A percentile compares a stretch with the other conserved stretches of the same genome.
These are phyloP conservation scores for Suillus tomentosus DNA, from an alignment of 768 basidiomycete species.

Conservation along the genomic window DNA sequence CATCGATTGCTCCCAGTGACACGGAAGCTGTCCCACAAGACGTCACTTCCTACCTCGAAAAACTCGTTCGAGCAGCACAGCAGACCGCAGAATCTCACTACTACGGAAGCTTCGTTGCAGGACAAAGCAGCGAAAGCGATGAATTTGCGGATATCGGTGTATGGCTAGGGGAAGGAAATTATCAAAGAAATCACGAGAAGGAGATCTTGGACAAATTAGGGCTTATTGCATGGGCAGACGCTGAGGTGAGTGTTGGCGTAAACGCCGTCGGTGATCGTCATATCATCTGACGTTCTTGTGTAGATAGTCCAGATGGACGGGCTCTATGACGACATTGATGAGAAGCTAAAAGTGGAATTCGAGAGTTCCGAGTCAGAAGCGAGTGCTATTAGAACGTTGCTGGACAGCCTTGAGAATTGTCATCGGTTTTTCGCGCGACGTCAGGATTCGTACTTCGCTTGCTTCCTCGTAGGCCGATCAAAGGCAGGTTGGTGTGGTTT, in stretches of 20 bases:
- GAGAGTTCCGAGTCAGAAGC: background rate
- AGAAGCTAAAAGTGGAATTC: background rate
- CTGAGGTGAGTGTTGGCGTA: conserved; percentile 15
- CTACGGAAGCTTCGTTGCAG: conserved; percentile 56
- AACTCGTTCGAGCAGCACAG: conserved; percentile 43
- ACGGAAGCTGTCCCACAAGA: conserved; percentile 12
- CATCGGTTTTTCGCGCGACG: conserved; percentile 20
- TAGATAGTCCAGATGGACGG: background rate
- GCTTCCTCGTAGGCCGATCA: conserved; percentile 40
- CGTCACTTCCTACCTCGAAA: conserved; percentile 14
- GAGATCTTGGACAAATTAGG: conserved; percentile 38
- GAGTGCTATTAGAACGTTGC: background rate
- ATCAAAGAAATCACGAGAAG: conserved; percentile 30
- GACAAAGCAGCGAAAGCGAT: conserved; percentile 56
- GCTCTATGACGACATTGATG: background rate
- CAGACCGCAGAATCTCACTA: conserved; percentile 40
- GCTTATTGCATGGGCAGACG: conserved; percentile 25
- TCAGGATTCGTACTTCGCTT: conserved; percentile 31
- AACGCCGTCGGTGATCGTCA: background rate
- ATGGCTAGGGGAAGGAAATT: conserved; percentile 49
- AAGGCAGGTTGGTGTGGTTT: conserved; percentile 24
- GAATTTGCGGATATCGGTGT: conserved; percentile 55
- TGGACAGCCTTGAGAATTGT: conserved; percentile 11
- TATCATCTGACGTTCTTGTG: background rate
- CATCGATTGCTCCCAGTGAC: background rate